Evolutionary conservation across 2,329 filamentous ascomycete genomes (phyloP), one percentile per base, ranked within the genome.

Genomic region (Nothopassalora personata): DNA sequence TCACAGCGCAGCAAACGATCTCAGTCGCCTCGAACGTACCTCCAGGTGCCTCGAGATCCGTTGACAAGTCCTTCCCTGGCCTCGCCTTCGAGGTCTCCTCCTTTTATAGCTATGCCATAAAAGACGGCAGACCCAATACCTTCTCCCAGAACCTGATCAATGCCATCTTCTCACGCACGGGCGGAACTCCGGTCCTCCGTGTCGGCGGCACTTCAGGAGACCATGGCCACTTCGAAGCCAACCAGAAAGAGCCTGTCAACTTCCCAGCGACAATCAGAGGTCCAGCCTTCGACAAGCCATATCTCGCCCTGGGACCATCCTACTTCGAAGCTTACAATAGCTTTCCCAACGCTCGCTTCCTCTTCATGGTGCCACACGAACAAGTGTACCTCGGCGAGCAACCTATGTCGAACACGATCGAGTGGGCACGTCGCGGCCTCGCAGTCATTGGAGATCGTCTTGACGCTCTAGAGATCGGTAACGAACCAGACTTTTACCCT

Each of bases 91-190:
- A 60, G 43, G 39, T 48, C 5, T 46, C 58, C 4, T 57, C 58
- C 18, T 60, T 60, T 49, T 57, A 60, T 54, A 57, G 49, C 54
- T 49, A 54, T 31, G 55, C 58, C 33, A 53, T 60, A 34, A 51
- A 57, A 36, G 54, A 48, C 19, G 53, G 53, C 28, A 56, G 54
- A 5, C 58, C 58, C 11, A 60, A 60, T 28, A 31, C 47, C 3
- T 60, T 57, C 50, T 52, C 45, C 36, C 31, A 52, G 31, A 60
- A 60, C 23, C 43, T 60, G 28, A 60, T 57, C 45, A 34, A 57
- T 3, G 54, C 28, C 10, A 57, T 60, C 43, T 27, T 54, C 19
- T 34, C 30, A 27, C 54, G 58, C 15, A 60, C 58, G 13, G 58
- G 54, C 9, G 58, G 58, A n/a, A 48, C 53, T 15, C 58, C 58